Evolutionary conservation across 1,139 yeast genomes (phyloP), one percentile per base, ranked within the genome.

Genomic region (Yamadazyma taylorii): DNA sequence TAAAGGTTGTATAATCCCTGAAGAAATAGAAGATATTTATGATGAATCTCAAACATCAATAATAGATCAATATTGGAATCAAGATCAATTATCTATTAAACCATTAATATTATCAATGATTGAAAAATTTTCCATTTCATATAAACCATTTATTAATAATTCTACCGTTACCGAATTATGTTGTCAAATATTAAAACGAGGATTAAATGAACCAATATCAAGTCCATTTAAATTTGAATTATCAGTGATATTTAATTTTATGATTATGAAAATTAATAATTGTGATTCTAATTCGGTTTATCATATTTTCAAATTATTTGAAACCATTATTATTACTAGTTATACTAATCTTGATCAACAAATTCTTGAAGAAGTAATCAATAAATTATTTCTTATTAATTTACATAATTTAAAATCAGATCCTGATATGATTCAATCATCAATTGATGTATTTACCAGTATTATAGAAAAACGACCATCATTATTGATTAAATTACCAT

Each of bases 1-100:
- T 0, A 81, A 79, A 40, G 88, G 90, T 0, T 61, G 84, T 47
- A 70, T 73, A 33, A 56, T 77, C 4, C 80, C 85, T 0, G 85
- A 77, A 30, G 87, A 81, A 17, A 51, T 65, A 11, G 77, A 73
- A 12, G 73, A 67, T 13, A 59, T 60, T 33, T 60, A 62, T 36
- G 55, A 63, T 7, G 59, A 54, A 9, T 60, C 59, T 12, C 63
- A 62, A 32, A 35, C 51, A 15, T 31, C 34, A 8, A 27, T 42
- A 5, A 55, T 64, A 12, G 52, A 60, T 30, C 38, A 41, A 7
- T 76, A 69, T 49, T 66, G 76, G 78, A 28, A 29, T 4, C 36
- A 40, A 6, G 85, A 80, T 48, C 69, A 73, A 0, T 46, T 58
- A n/a, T 49, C 55, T 0, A 61, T 79, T 6, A 74, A 74, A 37